A percentile compares a stretch with the other conserved stretches of the same genome.
Evolutionary conservation across 2,329 filamentous ascomycete species (phyloP).

Genomic region (Fusarium secorum): DNA sequence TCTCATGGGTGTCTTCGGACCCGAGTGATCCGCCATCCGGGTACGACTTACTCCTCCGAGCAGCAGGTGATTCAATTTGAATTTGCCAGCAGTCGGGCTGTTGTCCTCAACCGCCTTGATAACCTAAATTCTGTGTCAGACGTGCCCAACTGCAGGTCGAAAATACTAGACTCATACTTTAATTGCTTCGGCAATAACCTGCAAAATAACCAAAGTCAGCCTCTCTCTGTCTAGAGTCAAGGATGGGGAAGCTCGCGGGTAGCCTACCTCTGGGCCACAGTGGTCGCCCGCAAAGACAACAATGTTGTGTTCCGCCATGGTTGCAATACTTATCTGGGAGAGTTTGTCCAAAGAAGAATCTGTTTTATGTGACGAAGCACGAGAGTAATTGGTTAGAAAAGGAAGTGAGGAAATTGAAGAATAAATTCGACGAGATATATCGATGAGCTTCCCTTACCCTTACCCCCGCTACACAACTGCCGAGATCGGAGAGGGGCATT

Average conservation of each 20-base stretch:
- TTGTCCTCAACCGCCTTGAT: slow-evolving; percentile 80
- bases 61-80: slow-evolving; percentile 90
- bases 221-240: not conserved
- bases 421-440: not conserved
- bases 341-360: not conserved
- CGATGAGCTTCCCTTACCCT: not conserved
- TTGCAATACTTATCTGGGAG: not conserved
- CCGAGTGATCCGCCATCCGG: not conserved
- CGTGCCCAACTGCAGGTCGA: not conserved
- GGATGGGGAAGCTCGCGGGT: not conserved
- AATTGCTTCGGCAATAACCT: slow-evolving; percentile 83
- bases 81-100: slow-evolving; percentile 74
- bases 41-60: slow-evolving; percentile 80
- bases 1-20: not conserved
- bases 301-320: slow-evolving; percentile 77
- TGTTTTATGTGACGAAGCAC: not conserved
- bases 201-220: slow-evolving; percentile 25
- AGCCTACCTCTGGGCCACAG: slow-evolving; percentile 81
- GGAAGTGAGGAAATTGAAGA: not conserved
- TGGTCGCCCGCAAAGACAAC: slow-evolving; percentile 87
- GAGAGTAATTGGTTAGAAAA: not conserved
- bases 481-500: not conserved
- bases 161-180: slow-evolving; percentile 66
- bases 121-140: slow-evolving; percentile 61
- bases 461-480: not conserved